A percentile compares a stretch with the other conserved stretches of the same genome.
Evolutionary conservation across 75 land plant genomes (phyloP).

Genomic region (Cryptomeria japonica): DNA sequence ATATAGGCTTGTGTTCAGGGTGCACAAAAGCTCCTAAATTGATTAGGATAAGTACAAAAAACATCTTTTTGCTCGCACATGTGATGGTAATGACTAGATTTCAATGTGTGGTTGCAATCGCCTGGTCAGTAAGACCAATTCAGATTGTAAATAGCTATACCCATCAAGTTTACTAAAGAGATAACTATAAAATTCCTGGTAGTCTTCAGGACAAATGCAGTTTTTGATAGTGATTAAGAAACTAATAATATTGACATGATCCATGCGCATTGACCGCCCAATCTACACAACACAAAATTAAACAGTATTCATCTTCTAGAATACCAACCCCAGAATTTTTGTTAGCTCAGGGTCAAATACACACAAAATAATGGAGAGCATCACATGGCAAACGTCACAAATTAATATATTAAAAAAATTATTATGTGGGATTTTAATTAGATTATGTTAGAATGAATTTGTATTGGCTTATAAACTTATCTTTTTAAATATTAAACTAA

Average conservation of each 20-base stretch:
- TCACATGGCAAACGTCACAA: no score
- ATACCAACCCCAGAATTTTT: no score
- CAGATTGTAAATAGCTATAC: neutral
- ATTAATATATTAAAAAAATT: no score
- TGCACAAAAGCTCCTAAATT: neutral
- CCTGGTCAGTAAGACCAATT: neutral
- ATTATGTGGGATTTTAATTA: no score
- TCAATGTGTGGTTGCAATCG: neutral
- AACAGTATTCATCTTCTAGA: no score
- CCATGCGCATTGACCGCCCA: no score
- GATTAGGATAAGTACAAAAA: neutral
- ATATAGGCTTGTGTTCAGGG: neutral
- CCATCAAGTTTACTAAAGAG: neutral
- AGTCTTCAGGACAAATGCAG: neutral
- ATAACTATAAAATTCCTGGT: neutral
- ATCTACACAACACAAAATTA: no score
- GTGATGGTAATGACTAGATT: neutral
- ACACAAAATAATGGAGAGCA: no score
- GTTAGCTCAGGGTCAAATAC: no score
- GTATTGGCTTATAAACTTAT: no score
- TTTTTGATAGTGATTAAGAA: neutral
- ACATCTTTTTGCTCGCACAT: neutral
- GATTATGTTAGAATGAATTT: no score
- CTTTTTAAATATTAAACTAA: no score
- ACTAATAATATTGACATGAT: neutral